These are phyloP conservation scores for Aureobasidium sp. DNA, from an alignment of 2,329 filamentous ascomycete genomes.

Conservation along the genomic window DNA sequence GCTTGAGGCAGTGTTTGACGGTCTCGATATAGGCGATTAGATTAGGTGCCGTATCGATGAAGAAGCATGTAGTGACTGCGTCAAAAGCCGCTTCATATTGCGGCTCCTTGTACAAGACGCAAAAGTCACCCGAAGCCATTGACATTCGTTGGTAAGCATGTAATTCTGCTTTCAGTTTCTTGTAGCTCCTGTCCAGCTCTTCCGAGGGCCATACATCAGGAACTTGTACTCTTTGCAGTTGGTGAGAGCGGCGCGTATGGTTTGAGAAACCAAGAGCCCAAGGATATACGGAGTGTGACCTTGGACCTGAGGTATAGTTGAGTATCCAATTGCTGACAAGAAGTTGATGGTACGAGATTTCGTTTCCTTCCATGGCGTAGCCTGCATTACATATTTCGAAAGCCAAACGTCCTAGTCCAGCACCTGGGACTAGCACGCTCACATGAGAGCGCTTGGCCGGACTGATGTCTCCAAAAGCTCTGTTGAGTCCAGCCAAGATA, in stretches of 20 bases:
- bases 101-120: constrained; percentile 68
- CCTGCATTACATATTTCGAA: constrained; percentile 75
- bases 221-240: constrained; percentile 64
- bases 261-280: constrained; percentile 89
- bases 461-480: constrained; percentile 33
- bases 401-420: constrained; percentile 79
- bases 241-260: constrained; percentile 63
- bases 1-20: constrained; percentile 67
- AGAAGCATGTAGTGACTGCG: constrained; percentile 84
- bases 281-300: constrained; percentile 68
- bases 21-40: constrained; percentile 83
- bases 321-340: constrained; percentile 72
- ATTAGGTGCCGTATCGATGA: constrained; percentile 95
- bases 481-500: constrained; percentile 58
- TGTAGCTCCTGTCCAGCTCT: constrained; percentile 27
- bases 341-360: constrained; percentile 96
- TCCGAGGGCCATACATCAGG: constrained; percentile 60
- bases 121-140: constrained; percentile 91
- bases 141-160: constrained; percentile 62
- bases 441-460: constrained; percentile 33
- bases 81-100: constrained; percentile 61
- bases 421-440: constrained; percentile 74
- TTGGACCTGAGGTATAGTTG: constrained; percentile 55
- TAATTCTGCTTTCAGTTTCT: constrained; percentile 20
- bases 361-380: constrained; percentile 73